Conservation (phyloP, 2,329 filamentous ascomycete species). For the Mycosphaerelloides madeirae region DNA sequence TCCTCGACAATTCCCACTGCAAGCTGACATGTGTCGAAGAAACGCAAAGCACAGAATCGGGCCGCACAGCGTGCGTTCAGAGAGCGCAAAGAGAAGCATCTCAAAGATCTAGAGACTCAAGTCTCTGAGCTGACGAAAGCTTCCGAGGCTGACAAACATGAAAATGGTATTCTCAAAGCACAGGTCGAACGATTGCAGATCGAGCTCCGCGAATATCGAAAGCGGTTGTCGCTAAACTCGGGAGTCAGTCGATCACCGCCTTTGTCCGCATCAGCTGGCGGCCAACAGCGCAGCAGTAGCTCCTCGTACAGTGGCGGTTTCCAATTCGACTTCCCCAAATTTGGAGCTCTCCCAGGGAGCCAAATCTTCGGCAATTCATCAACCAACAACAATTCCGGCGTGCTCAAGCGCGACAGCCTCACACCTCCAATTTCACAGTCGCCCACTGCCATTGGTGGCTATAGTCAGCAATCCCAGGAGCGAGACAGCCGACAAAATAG, state of each 20-base stretch:
- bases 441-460: constrained; percentile 11
- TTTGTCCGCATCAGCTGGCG: constrained; percentile 29
- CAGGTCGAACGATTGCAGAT: constrained; percentile 82
- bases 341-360: constrained; percentile 65
- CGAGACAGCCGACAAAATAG: constrained; percentile 23
- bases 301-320: constrained; percentile 58
- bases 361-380: constrained; percentile 43
- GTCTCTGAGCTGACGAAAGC: constrained; percentile 67
- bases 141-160: constrained; percentile 75
- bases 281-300: constrained; percentile 27
- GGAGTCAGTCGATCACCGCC: constrained; percentile 49
- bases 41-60: constrained; percentile 92
- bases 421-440: constrained; percentile 25
- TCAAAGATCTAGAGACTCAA: constrained; percentile 75
- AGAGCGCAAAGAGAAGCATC: constrained; percentile 87
- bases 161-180: constrained; percentile 78
- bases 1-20: background rate
- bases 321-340: constrained; percentile 93
- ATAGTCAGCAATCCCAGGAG: constrained; percentile 7
- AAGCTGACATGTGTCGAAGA: constrained; percentile 49
- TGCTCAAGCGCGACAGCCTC: constrained; percentile 27
- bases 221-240: constrained; percentile 63
- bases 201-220: constrained; percentile 86
- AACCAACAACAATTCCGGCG: constrained; percentile 36
- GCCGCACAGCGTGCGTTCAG: constrained; percentile 90